Percentiles rank a stretch among this genome's conserved stretches.
These are phyloP conservation scores for Aaosphaeria pasadenensis DNA, from an alignment of 2,329 filamentous ascomycete genomes.

Conservation along the genomic window DNA sequence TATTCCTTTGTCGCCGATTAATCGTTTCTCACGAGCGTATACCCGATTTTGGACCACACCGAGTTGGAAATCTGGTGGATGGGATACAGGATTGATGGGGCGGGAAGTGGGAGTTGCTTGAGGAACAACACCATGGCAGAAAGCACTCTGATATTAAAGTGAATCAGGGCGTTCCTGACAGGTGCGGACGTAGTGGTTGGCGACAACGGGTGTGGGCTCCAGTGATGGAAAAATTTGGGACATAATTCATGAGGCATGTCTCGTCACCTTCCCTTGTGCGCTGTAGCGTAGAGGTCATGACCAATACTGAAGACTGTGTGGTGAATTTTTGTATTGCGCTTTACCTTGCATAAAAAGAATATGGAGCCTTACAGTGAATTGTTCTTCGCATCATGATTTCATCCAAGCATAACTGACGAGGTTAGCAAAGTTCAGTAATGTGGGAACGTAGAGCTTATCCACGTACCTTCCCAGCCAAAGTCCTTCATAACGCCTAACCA, in stretches of 20 bases:
- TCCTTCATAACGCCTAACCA: constrained; percentile 70
- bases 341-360: background rate
- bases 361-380: background rate
- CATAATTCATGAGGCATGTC: background rate
- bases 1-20: constrained; percentile 42
- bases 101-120: background rate
- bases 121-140: background rate
- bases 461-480: constrained; percentile 66
- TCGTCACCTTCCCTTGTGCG: background rate
- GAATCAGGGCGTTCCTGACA: background rate
- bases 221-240: background rate
- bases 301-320: background rate
- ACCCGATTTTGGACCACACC: constrained; percentile 36
- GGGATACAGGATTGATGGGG: background rate
- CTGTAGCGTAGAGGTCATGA: background rate
- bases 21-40: constrained; percentile 35
- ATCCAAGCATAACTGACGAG: background rate
- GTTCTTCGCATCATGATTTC: background rate
- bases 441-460: constrained; percentile 4
- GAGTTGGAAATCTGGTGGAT: constrained; percentile 37
- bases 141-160: background rate
- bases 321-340: background rate
- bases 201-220: background rate
- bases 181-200: background rate
- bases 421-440: background rate